These are phyloP conservation scores for Candida sanyaensis DNA, from an alignment of 1,139 yeast genomes.

Conservation along the genomic window DNA sequence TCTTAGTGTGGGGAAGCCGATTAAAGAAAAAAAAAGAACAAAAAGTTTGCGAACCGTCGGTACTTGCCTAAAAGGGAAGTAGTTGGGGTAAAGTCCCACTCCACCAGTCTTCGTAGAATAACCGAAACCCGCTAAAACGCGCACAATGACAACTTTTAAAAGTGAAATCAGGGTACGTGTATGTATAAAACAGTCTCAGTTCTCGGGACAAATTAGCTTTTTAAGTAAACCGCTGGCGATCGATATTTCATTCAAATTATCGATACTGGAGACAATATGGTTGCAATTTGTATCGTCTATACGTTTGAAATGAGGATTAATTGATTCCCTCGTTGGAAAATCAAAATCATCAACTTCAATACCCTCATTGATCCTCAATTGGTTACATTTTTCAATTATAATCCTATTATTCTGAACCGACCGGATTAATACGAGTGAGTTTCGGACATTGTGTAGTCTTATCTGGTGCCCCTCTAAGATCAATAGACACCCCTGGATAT, in stretches of 20 bases:
- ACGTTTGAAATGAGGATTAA: constrained; percentile 18
- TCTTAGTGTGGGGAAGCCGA: background rate
- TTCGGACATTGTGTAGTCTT: constrained; percentile 33
- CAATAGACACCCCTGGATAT: constrained; percentile 24
- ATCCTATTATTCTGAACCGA: constrained; percentile 26
- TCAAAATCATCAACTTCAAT: constrained; percentile 16
- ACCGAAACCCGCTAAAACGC: too few species aligned
- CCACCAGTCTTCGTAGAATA: too few species aligned
- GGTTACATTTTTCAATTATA: constrained; percentile 36
- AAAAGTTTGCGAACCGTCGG: background rate
- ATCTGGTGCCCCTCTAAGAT: constrained; percentile 41
- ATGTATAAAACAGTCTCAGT: too few species aligned
- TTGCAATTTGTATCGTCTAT: constrained; percentile 9
- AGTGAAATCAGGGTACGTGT: too few species aligned
- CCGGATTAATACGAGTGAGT: constrained; percentile 21
- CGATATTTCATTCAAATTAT: background rate
- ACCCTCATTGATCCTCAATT: constrained; percentile 14
- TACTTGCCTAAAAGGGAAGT: background rate
- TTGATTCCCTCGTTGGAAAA: constrained; percentile 12
- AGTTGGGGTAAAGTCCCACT: too few species aligned
- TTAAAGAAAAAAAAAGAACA: too few species aligned
- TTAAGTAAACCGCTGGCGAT: background rate
- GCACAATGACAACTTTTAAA: too few species aligned
- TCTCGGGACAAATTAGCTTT: background rate
- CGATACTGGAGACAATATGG: background rate